Evolutionary conservation across 2,329 filamentous ascomycete species (phyloP).

Genomic region (Xylaria sp.): DNA sequence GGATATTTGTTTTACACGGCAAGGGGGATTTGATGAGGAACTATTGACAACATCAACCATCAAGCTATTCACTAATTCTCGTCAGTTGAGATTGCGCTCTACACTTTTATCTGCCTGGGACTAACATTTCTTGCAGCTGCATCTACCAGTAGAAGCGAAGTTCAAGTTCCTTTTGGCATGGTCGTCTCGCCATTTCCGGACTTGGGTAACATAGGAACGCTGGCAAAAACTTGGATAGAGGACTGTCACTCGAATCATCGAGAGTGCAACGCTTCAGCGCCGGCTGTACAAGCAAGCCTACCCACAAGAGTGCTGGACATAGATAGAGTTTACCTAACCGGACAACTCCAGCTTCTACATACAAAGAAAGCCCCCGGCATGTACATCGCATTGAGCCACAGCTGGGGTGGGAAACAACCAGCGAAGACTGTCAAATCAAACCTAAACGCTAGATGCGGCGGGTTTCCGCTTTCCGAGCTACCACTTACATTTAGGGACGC

Average conservation of each 20-base stretch:
- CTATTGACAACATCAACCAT: conserved; percentile 16
- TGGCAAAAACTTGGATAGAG: conserved; percentile 5
- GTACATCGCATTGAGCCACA: conserved; percentile 23
- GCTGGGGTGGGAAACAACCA: conserved; percentile 13
- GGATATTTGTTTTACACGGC: conserved; percentile 4
- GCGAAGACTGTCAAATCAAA: conserved; percentile 18
- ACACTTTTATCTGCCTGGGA: neutral
- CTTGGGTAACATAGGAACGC: conserved; percentile 4
- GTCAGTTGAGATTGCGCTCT: neutral
- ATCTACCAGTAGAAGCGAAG: neutral
- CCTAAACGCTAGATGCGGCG: conserved; percentile 7
- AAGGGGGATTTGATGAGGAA: conserved; percentile 5
- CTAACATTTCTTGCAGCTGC: neutral
- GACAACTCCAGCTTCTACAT: conserved; percentile 7
- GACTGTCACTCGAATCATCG: conserved; percentile 7
- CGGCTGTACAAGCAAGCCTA: neutral
- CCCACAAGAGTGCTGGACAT: conserved; percentile 17
- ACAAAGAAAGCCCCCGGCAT: neutral
- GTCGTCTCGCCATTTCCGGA: neutral
- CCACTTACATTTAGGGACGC: conserved; percentile 18
- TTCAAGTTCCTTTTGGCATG: conserved; percentile 4
- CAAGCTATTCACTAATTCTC: conserved; percentile 5
- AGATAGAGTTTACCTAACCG: neutral
- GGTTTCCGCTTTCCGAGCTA: conserved; percentile 11
- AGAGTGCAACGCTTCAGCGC: conserved; percentile 1